Evolutionary conservation across 352 stramenopile genomes (phyloP).

Genomic region (Globisporangium emineosum): DNA sequence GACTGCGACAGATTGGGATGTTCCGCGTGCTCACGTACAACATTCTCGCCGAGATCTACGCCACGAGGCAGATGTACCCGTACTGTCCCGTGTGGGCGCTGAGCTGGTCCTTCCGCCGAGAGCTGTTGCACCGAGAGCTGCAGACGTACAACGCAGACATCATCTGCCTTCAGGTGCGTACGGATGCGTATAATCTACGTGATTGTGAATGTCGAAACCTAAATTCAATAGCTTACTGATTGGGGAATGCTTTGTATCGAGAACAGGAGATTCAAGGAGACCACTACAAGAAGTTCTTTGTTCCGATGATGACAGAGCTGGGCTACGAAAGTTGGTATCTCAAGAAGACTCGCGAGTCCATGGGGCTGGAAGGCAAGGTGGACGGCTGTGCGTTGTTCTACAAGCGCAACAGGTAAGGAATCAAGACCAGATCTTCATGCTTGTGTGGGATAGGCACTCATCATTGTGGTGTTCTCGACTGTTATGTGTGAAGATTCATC

Average conservation of each 20-base stretch:
- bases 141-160: slow-evolving; percentile 93
- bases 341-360: slow-evolving; percentile 97
- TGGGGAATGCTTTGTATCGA: not conserved
- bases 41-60: slow-evolving; percentile 90
- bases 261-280: slow-evolving; percentile 98
- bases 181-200: not conserved
- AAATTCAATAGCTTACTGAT: not conserved
- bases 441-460: not conserved
- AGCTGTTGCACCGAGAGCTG: slow-evolving; percentile 90
- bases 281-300: slow-evolving; percentile 97
- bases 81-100: slow-evolving; percentile 97
- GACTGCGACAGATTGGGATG: slow-evolving; percentile 70
- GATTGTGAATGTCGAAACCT: not conserved
- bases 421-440: not conserved
- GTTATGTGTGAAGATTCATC: slow-evolving; percentile 47
- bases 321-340: slow-evolving; percentile 98
- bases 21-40: slow-evolving; percentile 91
- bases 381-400: slow-evolving; percentile 99
- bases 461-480: not conserved
- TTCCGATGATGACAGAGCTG: slow-evolving; percentile 91
- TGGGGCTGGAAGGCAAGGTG: slow-evolving; percentile 96
- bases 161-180: slow-evolving; percentile 91
- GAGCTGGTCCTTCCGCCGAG: slow-evolving; percentile 94
- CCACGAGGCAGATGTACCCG: slow-evolving; percentile 92
- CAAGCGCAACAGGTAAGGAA: slow-evolving; percentile 86